Evolutionary conservation across 1,284 basidiomycete species (phyloP).

Genomic region (Tremellales sp.): DNA sequence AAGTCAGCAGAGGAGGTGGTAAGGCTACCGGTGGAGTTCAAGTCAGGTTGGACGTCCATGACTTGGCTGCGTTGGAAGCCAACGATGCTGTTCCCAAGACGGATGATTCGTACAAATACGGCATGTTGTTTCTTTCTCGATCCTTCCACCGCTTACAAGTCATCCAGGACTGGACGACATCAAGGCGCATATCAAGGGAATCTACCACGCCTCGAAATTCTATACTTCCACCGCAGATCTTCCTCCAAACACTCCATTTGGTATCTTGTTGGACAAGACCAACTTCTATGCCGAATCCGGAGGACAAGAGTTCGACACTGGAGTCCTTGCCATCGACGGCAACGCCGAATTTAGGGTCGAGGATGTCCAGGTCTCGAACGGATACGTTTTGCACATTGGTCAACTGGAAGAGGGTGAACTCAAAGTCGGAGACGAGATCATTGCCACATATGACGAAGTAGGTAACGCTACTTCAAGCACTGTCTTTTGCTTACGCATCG

Average conservation of each 20-base stretch:
- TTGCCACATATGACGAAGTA: conserved; percentile 71
- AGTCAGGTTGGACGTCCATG: conserved; percentile 94
- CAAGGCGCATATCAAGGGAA: conserved; percentile 71
- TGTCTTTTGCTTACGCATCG: neutral
- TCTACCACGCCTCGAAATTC: conserved; percentile 82
- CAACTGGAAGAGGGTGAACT: conserved; percentile 72
- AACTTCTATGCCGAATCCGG: conserved; percentile 97
- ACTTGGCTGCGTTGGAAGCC: conserved; percentile 81
- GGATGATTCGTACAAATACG: conserved; percentile 85
- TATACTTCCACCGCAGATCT: conserved; percentile 63
- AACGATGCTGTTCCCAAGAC: conserved; percentile 82
- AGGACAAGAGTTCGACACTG: conserved; percentile 96
- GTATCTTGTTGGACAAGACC: conserved; percentile 87
- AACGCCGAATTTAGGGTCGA: conserved; percentile 88
- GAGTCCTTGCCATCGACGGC: conserved; percentile 88
- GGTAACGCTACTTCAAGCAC: conserved; percentile 15
- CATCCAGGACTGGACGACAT: conserved; percentile 68
- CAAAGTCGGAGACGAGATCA: conserved; percentile 64
- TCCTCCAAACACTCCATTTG: conserved; percentile 64
- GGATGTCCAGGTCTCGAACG: conserved; percentile 83
- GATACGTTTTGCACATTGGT: conserved; percentile 87
- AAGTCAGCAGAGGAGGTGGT: conserved; percentile 75
- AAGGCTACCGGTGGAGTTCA: conserved; percentile 65
- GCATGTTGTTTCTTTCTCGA: conserved; percentile 54
- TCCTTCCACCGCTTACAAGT: conserved; percentile 2